Evolutionary conservation across 2,329 filamentous ascomycete species (phyloP).

Genomic region (Alternaria triticimaculans): DNA sequence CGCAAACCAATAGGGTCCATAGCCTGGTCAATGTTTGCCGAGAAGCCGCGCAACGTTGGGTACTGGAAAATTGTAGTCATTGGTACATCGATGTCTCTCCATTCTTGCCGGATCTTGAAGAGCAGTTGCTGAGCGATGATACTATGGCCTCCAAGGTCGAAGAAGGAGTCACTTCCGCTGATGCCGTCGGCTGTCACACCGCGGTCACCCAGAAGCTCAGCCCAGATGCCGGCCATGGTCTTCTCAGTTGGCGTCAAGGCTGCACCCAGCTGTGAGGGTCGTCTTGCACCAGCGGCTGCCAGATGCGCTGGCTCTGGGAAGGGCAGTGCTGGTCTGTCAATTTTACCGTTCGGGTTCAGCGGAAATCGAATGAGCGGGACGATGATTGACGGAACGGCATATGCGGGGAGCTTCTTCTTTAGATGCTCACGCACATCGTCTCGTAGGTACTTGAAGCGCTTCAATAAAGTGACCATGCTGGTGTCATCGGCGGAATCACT

Average conservation of each 20-base stretch:
- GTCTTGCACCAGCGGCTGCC: conserved; percentile 61
- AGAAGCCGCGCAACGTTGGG: conserved; percentile 66
- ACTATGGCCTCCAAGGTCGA: conserved; percentile 81
- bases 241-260: conserved; percentile 66
- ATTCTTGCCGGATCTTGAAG: conserved; percentile 69
- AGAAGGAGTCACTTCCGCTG: conserved; percentile 69
- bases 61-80: conserved; percentile 75
- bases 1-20: conserved; percentile 57
- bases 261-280: conserved; percentile 53
- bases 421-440: conserved; percentile 71
- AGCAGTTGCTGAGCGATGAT: conserved; percentile 83
- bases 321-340: conserved; percentile 78
- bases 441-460: conserved; percentile 66
- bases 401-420: conserved; percentile 73
- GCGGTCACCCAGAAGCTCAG: conserved; percentile 66
- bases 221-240: conserved; percentile 75
- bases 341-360: conserved; percentile 70
- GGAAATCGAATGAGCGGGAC: conserved; percentile 76
- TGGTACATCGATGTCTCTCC: conserved; percentile 68
- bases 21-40: conserved; percentile 59
- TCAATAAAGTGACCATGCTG: conserved; percentile 62
- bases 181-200: conserved; percentile 72
- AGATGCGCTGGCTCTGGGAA: conserved; percentile 79
- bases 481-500: conserved; percentile 50
- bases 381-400: conserved; percentile 77